Base-by-base conservation (phyloP, 179 eudicot genomes). In the Pouteria campechiana region DNA sequence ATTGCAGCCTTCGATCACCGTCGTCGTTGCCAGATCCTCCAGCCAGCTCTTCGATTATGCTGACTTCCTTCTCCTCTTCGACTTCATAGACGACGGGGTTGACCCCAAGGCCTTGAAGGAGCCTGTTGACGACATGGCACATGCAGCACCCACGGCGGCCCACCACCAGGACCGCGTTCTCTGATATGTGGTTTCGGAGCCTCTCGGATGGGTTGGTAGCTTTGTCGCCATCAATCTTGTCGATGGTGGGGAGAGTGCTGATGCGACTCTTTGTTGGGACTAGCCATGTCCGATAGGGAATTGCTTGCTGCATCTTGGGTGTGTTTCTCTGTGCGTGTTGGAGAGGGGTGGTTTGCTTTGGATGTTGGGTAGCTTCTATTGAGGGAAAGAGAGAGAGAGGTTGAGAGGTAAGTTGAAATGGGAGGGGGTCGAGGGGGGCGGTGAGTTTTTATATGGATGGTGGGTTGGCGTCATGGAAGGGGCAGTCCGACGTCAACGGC, bases 91-190 rank as follows among this genome's bases (percentile, higher is more conserved):
- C 54, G 0, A 68, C 47, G 0, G 97, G 94, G 25, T 84, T 84
- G 5, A 81, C 97, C 6, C 97, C 92, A 4, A 64, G 60, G 2
- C 87, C 83, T 6, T 74, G 45, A 3, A 87, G 55, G 41, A 87
- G 40, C 11, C 54, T 70, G 60, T 80, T 68, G 24, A 72, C 78
- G 18, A 84, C 94, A 42, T 75, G 84, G 65, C 84, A 70, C 97
- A 88, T 77, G 58, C 94, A 88, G 43, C 97, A 84, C 34, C 97
- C 94, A 1, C 51, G 57, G 20, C 61, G 48, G 5, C 74, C 90
- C 2, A 87, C 57, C 25, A 87, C 87, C 1, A 87, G 63, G 34
- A 83, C 67, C 10, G 83, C 70, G 28, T 87, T 87, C 28, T 83
- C 87, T 42, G 70, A 48, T 49, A 75, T n/a, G n/a, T n/a, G n/a